Evolutionary conservation across 495 filamentous ascomycete species (phyloP), one percentile per base, ranked within the genome.

Genomic region (Penicillium alfredii): DNA sequence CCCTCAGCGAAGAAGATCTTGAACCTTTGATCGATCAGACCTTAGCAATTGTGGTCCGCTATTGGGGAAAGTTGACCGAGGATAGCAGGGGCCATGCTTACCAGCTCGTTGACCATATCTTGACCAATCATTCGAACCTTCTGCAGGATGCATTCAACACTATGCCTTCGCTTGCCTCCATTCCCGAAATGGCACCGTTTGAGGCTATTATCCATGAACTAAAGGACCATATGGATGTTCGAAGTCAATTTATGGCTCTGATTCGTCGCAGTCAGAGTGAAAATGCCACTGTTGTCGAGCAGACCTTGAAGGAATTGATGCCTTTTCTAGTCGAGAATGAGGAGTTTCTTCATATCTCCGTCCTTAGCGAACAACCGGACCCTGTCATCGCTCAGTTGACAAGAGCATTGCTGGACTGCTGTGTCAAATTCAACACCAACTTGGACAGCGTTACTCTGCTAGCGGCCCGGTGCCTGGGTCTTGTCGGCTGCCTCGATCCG

Each of bases 401-500:
- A 15, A 77, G 88, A 34, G 77, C 82, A 12, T 64, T 99, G 34
- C 74, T 99, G 13, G 87, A 97, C 55, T 86, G 84, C 28, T 80
- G 77, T 35, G 74, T 88, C 29, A 84, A 82, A 42, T 90, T 87
- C 55, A 84, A 79, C 38, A 77, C 78, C 32, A 75, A 69, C 17
- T 74, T 81, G 27, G 51, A 69, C 8, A 71, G 73, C 14, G 84
- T 94, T 25, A 69, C 80, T 34, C 61, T 74, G n/a, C 66, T 93
- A 16, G 84, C 82, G 32, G 81, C 84, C 12, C 76, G 78, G 48
- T 89, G 86, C 41, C 60, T 97, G 17, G 92, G 92, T 7, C 70
- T 92, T 24, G 78, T 97, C 30, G 92, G 92, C 12, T 94, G 87
- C 47, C 63, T 97, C 14, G 92, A 97, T 62, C 81, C 92, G 8